Evolutionary conservation across 75 land plant genomes (phyloP).

Genomic region (Pseudotsuga menziesii): DNA sequence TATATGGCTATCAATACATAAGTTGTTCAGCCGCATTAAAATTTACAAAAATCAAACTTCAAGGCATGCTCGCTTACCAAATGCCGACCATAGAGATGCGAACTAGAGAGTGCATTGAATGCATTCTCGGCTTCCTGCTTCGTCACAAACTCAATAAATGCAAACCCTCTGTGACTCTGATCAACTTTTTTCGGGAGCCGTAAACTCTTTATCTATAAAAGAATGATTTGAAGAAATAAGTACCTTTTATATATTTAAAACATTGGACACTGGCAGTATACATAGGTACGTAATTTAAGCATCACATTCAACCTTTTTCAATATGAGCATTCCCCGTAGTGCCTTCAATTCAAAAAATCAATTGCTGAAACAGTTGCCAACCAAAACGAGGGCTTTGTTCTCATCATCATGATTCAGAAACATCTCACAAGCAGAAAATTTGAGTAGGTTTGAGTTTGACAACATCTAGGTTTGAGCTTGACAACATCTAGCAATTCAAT

Average conservation of each 20-base stretch:
- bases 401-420: neutral
- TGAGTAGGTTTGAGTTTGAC: neutral
- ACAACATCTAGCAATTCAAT: neutral
- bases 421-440: neutral
- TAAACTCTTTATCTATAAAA: constrained; percentile 72
- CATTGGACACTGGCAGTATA: neutral
- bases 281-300: neutral
- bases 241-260: neutral
- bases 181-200: constrained; percentile 82
- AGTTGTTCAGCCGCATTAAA: neutral
- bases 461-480: neutral
- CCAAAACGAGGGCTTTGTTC: neutral
- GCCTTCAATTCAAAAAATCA: neutral
- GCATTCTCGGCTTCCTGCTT: constrained; percentile 94
- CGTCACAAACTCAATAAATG: constrained; percentile 92
- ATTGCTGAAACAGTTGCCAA: neutral
- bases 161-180: constrained; percentile 94
- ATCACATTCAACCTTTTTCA: neutral
- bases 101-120: constrained; percentile 69
- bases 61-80: constrained; percentile 50
- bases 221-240: neutral
- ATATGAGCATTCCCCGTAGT: neutral
- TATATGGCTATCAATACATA: neutral
- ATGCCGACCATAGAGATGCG: constrained; percentile 96
- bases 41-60: neutral